Percentiles rank a stretch among this genome's conserved stretches.
Conservation (phyloP, 495 filamentous ascomycete genomes). For the Xylaria longipes region DNA sequence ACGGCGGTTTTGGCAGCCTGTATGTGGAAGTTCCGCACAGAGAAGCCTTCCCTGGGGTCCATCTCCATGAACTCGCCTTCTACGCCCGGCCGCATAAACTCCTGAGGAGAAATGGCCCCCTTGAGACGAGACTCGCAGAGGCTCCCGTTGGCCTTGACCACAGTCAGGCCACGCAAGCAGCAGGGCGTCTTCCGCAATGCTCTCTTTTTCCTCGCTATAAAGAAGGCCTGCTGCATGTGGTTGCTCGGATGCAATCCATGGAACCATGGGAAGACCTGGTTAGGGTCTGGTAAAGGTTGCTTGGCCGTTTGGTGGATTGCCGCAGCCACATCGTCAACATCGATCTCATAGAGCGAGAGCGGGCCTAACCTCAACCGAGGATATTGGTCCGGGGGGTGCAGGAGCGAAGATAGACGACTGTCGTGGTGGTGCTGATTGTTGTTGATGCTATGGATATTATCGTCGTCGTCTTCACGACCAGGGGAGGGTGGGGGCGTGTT, state of each 20-base stretch:
- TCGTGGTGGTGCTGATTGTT: conserved; percentile 42
- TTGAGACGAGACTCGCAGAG: conserved; percentile 77
- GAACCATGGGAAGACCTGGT: conserved; percentile 92
- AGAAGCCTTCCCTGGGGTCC: conserved; percentile 85
- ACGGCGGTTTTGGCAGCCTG: conserved; percentile 88
- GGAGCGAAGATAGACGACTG: conserved; percentile 59
- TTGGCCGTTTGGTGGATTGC: conserved; percentile 76
- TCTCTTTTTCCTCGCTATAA: conserved; percentile 76
- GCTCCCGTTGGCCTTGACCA: conserved; percentile 90
- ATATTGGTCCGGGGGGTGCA: conserved; percentile 76
- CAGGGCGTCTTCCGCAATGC: conserved; percentile 73
- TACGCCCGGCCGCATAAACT: conserved; percentile 64
- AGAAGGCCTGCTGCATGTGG: conserved; percentile 86
- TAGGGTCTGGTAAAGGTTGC: conserved; percentile 82
- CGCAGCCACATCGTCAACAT: conserved; percentile 67
- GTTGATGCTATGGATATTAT: conserved; percentile 26
- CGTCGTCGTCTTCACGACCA: conserved; percentile 50
- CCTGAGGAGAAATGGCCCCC: conserved; percentile 80
- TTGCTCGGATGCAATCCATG: conserved; percentile 94
- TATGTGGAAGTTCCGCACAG: conserved; percentile 93
- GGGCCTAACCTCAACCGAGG: conserved; percentile 57
- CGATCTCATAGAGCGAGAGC: conserved; percentile 75
- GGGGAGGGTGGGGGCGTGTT: conserved; percentile 73
- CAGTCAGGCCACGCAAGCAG: conserved; percentile 79
- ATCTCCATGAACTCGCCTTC: conserved; percentile 69